Conservation (phyloP, 805 yeast species). For the Spathaspora passalidarum region DNA sequence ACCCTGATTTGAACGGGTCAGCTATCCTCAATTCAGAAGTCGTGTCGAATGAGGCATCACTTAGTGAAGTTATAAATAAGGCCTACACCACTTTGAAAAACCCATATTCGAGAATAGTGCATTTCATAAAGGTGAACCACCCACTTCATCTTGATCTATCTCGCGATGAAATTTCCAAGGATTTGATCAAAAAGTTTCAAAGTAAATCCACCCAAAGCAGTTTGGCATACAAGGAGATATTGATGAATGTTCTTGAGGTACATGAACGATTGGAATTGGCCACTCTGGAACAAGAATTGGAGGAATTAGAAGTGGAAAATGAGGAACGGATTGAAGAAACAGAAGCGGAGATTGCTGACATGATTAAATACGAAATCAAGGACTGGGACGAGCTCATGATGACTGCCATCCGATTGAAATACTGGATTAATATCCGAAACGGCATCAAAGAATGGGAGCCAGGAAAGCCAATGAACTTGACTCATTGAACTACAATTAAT, state of each 20-base stretch:
- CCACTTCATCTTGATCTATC: conserved; percentile 49
- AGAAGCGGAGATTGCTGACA: conserved; percentile 42
- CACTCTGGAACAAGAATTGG: conserved; percentile 54
- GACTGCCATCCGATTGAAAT: conserved; percentile 70
- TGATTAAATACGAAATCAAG: conserved; percentile 37
- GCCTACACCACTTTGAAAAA: conserved; percentile 72
- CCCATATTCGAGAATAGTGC: conserved; percentile 60
- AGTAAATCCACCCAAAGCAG: conserved; percentile 25
- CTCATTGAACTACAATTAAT: too few species aligned
- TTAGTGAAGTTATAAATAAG: conserved; percentile 59
- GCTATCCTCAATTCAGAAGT: conserved; percentile 12
- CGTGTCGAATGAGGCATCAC: conserved; percentile 23
- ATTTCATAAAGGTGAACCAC: conserved; percentile 30
- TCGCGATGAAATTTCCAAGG: conserved; percentile 52
- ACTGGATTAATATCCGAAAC: conserved; percentile 75
- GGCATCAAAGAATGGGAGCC: conserved; percentile 79
- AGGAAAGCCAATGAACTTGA: conserved; percentile 60
- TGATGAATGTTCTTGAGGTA: conserved; percentile 77
- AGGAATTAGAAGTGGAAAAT: conserved; percentile 51
- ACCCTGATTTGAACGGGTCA: conserved; percentile 65
- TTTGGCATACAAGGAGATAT: conserved; percentile 47
- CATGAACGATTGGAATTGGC: conserved; percentile 81
- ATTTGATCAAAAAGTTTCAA: conserved; percentile 42
- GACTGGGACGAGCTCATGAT: conserved; percentile 59
- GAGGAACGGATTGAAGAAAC: conserved; percentile 49